Conservation (phyloP, 164 flowering plant species). For the Echeveria elegans region DNA sequence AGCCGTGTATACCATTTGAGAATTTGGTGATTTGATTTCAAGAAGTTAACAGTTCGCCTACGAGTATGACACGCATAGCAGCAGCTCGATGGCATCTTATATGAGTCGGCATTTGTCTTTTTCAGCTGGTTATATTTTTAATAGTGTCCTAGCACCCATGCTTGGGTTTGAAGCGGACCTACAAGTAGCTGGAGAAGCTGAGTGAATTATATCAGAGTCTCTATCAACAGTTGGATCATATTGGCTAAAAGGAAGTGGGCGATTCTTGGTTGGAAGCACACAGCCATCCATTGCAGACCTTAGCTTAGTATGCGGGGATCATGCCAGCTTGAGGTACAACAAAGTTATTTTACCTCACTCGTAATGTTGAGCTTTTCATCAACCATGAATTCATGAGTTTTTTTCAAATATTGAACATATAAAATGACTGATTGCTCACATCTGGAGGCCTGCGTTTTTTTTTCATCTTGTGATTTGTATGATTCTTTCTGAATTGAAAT, state of each 20-base stretch:
- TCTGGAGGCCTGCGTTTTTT: neutral
- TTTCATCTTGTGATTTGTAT: neutral
- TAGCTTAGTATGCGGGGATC: slow-evolving; percentile 82
- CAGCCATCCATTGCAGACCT: slow-evolving; percentile 92
- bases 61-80: too few relatives aligned
- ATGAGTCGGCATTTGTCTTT: slow-evolving; percentile 10
- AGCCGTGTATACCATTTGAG: too few relatives aligned
- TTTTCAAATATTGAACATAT: too few relatives aligned
- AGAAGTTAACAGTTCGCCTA: too few relatives aligned
- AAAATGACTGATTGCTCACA: too few relatives aligned
- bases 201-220: slow-evolving; percentile 40
- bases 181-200: slow-evolving; percentile 53
- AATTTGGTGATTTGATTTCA: too few relatives aligned
- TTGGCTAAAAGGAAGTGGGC: slow-evolving; percentile 65
- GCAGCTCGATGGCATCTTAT: neutral
- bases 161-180: slow-evolving; percentile 51
- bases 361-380: too few relatives aligned
- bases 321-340: slow-evolving; percentile 81
- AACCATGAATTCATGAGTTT: too few relatives aligned
- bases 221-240: slow-evolving; percentile 54
- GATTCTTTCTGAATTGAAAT: neutral
- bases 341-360: neutral
- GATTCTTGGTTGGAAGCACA: slow-evolving; percentile 52
- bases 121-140: slow-evolving; percentile 44
- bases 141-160: slow-evolving; percentile 43